These are phyloP conservation scores for Fusarium abutilonis DNA, from an alignment of 2,329 filamentous ascomycete species.

Conservation along the genomic window DNA sequence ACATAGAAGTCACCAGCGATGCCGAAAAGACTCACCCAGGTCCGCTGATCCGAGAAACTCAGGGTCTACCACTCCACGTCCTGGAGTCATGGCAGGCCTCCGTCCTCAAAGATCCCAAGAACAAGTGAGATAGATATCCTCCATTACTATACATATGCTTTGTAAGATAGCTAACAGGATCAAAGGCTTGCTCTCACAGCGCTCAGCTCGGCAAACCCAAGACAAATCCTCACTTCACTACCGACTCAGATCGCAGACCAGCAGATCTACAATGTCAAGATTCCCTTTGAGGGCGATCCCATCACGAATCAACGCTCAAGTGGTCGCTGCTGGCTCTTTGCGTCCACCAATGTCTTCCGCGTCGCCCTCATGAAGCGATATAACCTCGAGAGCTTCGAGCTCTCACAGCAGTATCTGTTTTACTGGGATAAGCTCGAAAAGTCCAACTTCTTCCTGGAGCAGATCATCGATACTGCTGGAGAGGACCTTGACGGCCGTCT, in stretches of 20 bases:
- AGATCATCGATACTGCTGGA: slow-evolving; percentile 77
- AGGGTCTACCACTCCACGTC: slow-evolving; percentile 61
- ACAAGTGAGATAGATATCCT: slow-evolving; percentile 58
- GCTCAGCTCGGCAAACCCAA: slow-evolving; percentile 73
- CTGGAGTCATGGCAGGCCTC: slow-evolving; percentile 69
- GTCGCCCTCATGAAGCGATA: slow-evolving; percentile 89
- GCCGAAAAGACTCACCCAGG: slow-evolving; percentile 39
- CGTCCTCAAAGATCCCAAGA: slow-evolving; percentile 72
- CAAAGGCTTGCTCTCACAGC: slow-evolving; percentile 77
- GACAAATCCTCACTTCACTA: slow-evolving; percentile 71
- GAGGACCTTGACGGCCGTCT: slow-evolving; percentile 78
- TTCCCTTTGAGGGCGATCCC: slow-evolving; percentile 82
- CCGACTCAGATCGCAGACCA: slow-evolving; percentile 72
- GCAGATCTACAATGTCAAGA: slow-evolving; percentile 84
- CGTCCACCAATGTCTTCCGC: slow-evolving; percentile 89
- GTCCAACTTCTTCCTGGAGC: slow-evolving; percentile 87
- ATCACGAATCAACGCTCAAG: slow-evolving; percentile 86
- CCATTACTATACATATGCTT: too few species aligned
- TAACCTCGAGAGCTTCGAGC: slow-evolving; percentile 79
- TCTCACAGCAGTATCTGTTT: slow-evolving; percentile 89
- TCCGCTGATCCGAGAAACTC: slow-evolving; percentile 45
- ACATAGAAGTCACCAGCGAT: slow-evolving; percentile 59
- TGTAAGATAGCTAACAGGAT: slow-evolving; percentile 4
- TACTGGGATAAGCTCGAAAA: slow-evolving; percentile 97
- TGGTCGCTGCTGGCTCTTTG: slow-evolving; percentile 92